Evolutionary conservation across 306 rosid genomes (phyloP).

Genomic region (Cucurbita ficifolia): DNA sequence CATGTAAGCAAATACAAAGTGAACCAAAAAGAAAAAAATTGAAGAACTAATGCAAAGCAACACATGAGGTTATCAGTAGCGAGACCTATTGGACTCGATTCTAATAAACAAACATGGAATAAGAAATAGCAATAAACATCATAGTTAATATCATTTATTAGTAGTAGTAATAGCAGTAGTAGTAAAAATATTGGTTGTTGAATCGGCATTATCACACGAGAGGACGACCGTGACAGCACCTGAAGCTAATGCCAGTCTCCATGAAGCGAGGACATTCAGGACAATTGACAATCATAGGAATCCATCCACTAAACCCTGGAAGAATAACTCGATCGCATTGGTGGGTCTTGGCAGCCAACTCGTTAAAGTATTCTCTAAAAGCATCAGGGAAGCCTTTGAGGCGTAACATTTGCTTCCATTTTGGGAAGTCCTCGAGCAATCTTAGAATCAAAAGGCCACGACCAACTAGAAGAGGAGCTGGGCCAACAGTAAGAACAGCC

Average conservation of each 20-base stretch:
- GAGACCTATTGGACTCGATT: too few species aligned
- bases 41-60: too few species aligned
- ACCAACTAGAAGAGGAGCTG: constrained; percentile 13
- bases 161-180: too few species aligned
- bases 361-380: constrained; percentile 7
- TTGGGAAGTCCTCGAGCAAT: not conserved
- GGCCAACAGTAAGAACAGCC: not conserved
- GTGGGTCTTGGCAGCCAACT: not conserved
- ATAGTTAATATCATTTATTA: too few species aligned
- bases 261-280: constrained; percentile 14
- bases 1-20: too few species aligned
- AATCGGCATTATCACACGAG: not conserved
- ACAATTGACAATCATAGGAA: constrained; percentile 7
- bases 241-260: constrained; percentile 5
- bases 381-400: constrained; percentile 14
- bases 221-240: not conserved
- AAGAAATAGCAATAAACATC: not conserved
- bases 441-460: not conserved
- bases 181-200: too few species aligned
- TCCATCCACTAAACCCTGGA: constrained; percentile 15
- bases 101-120: not conserved
- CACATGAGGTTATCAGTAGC: too few species aligned
- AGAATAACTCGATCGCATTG: not conserved
- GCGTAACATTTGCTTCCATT: not conserved
- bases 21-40: too few species aligned